Percentiles rank a stretch among this genome's conserved stretches.
Conservation (phyloP, 1,139 yeast species). For the Citeromyces hawaiiensis region DNA sequence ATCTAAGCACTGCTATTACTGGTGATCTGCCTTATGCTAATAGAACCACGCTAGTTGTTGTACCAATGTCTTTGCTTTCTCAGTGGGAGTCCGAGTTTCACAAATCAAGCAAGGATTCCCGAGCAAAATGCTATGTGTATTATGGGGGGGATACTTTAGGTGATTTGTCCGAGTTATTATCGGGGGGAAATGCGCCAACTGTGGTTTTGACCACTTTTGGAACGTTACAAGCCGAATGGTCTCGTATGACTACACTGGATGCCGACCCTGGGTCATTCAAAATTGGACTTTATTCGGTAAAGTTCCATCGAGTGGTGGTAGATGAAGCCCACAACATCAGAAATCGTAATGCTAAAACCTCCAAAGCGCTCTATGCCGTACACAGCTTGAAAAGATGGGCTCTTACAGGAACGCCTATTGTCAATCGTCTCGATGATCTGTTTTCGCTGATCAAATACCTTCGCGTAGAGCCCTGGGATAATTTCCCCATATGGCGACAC, state of each 20-base stretch:
- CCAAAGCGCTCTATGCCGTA: conserved; percentile 64
- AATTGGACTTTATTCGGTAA: conserved; percentile 56
- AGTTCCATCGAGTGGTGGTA: conserved; percentile 65
- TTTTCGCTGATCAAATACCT: conserved; percentile 68
- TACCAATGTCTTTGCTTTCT: conserved; percentile 80
- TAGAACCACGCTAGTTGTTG: conserved; percentile 65
- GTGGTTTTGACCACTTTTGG: conserved; percentile 83
- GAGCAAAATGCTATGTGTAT: conserved; percentile 41
- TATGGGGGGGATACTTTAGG: conserved; percentile 54
- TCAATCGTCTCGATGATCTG: conserved; percentile 78
- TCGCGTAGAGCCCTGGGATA: conserved; percentile 80
- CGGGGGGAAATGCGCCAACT: conserved; percentile 39
- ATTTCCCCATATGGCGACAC: conserved; percentile 78
- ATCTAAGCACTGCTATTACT: conserved; percentile 11
- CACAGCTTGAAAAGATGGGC: conserved; percentile 67
- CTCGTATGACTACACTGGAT: conserved; percentile 17
- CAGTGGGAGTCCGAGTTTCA: conserved; percentile 87
- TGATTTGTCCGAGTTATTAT: conserved; percentile 29
- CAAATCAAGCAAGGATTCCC: conserved; percentile 34
- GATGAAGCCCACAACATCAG: conserved; percentile 93
- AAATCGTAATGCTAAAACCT: conserved; percentile 67
- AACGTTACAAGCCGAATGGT: conserved; percentile 66
- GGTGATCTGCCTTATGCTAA: conserved; percentile 36
- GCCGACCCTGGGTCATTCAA: conserved; percentile 13
- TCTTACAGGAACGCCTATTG: conserved; percentile 89